A percentile compares a stretch with the other conserved stretches of the same genome.
These are phyloP conservation scores for Maudiozyma bulderi DNA, from an alignment of 805 yeast genomes.

Conservation along the genomic window DNA sequence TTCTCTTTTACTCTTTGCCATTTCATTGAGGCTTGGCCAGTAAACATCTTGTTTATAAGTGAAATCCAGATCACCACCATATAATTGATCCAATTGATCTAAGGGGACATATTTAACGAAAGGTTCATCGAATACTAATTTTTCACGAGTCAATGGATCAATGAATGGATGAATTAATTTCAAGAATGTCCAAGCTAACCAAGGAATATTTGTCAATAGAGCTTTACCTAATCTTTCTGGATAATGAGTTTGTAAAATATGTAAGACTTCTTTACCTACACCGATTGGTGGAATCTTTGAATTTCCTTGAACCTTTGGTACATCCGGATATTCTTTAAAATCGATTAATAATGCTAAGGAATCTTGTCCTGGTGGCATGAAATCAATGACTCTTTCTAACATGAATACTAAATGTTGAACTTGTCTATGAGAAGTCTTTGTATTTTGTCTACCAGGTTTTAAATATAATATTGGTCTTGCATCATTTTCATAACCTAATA, in stretches of 20 bases:
- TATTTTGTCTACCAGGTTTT: constrained; percentile 92
- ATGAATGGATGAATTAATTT: constrained; percentile 91
- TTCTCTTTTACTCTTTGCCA: constrained; percentile 49
- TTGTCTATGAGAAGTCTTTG: constrained; percentile 80
- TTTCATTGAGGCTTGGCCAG: constrained; percentile 61
- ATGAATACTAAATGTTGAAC: constrained; percentile 92
- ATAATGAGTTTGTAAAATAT: constrained; percentile 91
- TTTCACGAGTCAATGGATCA: constrained; percentile 90
- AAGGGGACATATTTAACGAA: constrained; percentile 72
- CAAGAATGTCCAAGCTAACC: constrained; percentile 86
- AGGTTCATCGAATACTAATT: constrained; percentile 85
- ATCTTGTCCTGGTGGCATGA: constrained; percentile 95
- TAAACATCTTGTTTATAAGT: constrained; percentile 71
- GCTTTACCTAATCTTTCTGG: constrained; percentile 96
- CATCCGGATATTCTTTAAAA: constrained; percentile 62
- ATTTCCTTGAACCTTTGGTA: constrained; percentile 43
- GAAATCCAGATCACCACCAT: constrained; percentile 81
- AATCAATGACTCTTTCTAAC: constrained; percentile 87
- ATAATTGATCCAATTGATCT: constrained; percentile 71
- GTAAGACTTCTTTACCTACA: constrained; percentile 84
- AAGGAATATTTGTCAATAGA: constrained; percentile 82
- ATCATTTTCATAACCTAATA: constrained; percentile 83
- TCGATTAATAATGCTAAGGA: constrained; percentile 85
- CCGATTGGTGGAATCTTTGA: constrained; percentile 81
- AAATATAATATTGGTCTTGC: constrained; percentile 86